Conservation (phyloP, 805 yeast species). For the Tetrapisispora fleetii region DNA sequence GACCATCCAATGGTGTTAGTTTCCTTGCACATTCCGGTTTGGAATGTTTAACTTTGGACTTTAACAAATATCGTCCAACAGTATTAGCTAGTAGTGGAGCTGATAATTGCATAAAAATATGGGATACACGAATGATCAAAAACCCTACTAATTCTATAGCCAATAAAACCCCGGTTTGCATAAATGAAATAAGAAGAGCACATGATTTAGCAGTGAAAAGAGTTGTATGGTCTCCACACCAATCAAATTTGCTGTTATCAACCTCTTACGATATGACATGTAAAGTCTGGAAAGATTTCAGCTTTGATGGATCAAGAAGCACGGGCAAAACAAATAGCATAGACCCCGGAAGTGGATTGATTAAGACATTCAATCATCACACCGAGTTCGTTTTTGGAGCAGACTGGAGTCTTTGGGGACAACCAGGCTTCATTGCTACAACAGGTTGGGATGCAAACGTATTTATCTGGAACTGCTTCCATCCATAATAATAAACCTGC, state of each 20-base stretch:
- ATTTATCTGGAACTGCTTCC: slow-evolving; percentile 66
- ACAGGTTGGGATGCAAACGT: slow-evolving; percentile 97
- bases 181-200: slow-evolving; percentile 63
- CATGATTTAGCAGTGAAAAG: slow-evolving; percentile 84
- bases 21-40: slow-evolving; percentile 69
- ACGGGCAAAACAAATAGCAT: slow-evolving; percentile 35
- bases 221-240: slow-evolving; percentile 85
- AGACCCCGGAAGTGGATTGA: slow-evolving; percentile 40
- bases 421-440: slow-evolving; percentile 89
- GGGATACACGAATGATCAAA: slow-evolving; percentile 69
- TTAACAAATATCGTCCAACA: slow-evolving; percentile 78
- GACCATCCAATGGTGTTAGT: slow-evolving; percentile 37
- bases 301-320: slow-evolving; percentile 47
- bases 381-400: slow-evolving; percentile 86
- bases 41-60: slow-evolving; percentile 74
- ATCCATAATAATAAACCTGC: not conserved
- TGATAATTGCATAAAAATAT: slow-evolving; percentile 69
- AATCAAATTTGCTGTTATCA: slow-evolving; percentile 55
- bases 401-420: slow-evolving; percentile 96
- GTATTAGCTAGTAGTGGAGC: slow-evolving; percentile 88
- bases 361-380: slow-evolving; percentile 56
- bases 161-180: slow-evolving; percentile 38
- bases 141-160: not conserved
- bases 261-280: slow-evolving; percentile 91
- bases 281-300: slow-evolving; percentile 71